phyloP scores from a whole-genome alignment of 768 basidiomycete species.

The Glaciozyma martinii region DNA sequence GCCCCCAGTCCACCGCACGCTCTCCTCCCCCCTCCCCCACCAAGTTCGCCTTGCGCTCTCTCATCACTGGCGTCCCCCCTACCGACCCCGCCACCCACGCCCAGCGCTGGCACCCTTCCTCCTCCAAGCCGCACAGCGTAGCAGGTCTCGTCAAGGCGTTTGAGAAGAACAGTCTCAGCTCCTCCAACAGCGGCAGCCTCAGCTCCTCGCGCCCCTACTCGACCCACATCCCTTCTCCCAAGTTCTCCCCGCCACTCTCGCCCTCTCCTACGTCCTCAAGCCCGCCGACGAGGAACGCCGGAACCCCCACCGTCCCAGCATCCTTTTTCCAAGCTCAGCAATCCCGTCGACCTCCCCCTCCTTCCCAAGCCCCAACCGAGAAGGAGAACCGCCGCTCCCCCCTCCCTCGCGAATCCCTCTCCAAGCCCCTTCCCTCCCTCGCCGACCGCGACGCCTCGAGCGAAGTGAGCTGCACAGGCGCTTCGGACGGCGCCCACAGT shows the following conservation, averaged over 20 bases:
- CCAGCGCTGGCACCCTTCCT: background rate
- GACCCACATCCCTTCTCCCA: background rate
- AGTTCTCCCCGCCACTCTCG: background rate
- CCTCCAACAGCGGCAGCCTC: too few species aligned
- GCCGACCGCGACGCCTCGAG: too few species aligned
- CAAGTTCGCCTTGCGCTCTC: background rate
- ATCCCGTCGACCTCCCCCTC: background rate
- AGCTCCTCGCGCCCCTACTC: background rate
- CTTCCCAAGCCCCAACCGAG: background rate
- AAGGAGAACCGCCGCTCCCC: constrained; percentile 9
- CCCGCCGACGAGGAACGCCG: background rate
- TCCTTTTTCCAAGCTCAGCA: constrained; percentile 16
- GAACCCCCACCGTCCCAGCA: constrained; percentile 15
- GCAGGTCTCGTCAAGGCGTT: constrained; percentile 4
- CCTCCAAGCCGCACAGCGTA: background rate
- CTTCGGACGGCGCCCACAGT: too few species aligned
- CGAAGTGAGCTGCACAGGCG: too few species aligned
- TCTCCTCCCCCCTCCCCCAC: background rate
- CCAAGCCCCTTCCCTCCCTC: background rate
- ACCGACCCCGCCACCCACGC: background rate
- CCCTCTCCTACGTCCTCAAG: background rate
- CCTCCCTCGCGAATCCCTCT: background rate
- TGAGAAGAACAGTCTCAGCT: background rate
- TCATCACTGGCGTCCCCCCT: constrained; percentile 1
- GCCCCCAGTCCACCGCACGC: background rate